Evolutionary conservation across 148 eudicot genomes (phyloP).

Genomic region (Hydrangea macrophylla): DNA sequence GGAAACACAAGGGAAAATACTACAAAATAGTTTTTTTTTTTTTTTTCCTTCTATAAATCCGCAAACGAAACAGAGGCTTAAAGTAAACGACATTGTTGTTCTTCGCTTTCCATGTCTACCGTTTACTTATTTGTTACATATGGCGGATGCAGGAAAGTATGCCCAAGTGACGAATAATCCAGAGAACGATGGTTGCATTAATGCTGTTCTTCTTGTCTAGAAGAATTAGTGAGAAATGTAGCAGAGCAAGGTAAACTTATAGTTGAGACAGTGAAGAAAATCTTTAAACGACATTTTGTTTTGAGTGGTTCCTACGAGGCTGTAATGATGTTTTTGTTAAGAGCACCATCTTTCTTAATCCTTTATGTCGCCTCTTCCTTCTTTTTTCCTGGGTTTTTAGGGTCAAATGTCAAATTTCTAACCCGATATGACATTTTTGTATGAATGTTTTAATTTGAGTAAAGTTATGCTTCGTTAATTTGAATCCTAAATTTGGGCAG

Average conservation of each 20-base stretch:
- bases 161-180: constrained; percentile 98
- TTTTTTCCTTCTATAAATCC: too few relatives aligned
- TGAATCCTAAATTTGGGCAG: too few relatives aligned
- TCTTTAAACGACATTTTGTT: neutral
- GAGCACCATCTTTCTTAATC: too few relatives aligned
- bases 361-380: too few relatives aligned
- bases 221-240: neutral
- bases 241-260: neutral
- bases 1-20: too few relatives aligned
- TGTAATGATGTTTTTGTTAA: neutral
- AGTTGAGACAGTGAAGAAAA: neutral
- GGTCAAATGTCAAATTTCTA: too few relatives aligned
- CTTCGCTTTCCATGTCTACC: neutral
- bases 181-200: constrained; percentile 97
- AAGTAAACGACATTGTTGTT: neutral
- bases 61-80: too few relatives aligned
- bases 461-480: too few relatives aligned
- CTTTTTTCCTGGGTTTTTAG: too few relatives aligned
- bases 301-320: neutral
- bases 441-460: too few relatives aligned
- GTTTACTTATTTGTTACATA: neutral
- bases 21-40: too few relatives aligned
- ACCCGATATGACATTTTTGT: too few relatives aligned
- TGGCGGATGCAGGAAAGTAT: constrained; percentile 70
- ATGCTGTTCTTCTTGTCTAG: constrained; percentile 81